Evolutionary conservation across 129 eudicot genomes (phyloP).

Genomic region (Solidago caesia): DNA sequence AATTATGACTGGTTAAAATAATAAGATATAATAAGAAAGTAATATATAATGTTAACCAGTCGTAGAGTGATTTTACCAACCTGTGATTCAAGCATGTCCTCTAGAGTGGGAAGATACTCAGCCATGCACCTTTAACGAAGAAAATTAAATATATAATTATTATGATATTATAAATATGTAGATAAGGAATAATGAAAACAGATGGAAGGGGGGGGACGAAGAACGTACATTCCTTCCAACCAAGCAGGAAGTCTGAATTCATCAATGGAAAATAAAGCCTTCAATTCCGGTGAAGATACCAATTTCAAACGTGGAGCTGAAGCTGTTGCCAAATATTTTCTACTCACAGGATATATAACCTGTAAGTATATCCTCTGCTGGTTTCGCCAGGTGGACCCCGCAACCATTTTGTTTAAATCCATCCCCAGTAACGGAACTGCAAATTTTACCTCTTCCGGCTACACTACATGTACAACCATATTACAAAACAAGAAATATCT

Average conservation of each 20-base stretch:
- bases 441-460: conserved; percentile 93
- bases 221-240: conserved; percentile 85
- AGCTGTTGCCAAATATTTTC: conserved; percentile 46
- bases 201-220: not conserved
- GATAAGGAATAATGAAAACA: not conserved
- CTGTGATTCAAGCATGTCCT: conserved; percentile 71
- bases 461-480: conserved; percentile 47
- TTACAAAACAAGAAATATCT: conserved; percentile 23
- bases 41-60: not conserved
- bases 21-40: not conserved
- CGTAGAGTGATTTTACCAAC: conserved; percentile 27
- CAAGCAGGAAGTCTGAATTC: conserved; percentile 89
- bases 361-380: conserved; percentile 85
- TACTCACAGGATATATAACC: conserved; percentile 83
- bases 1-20: not conserved
- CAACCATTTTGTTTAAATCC: conserved; percentile 74
- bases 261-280: conserved; percentile 69
- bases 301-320: conserved; percentile 84
- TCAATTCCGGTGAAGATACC: conserved; percentile 79
- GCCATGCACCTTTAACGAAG: conserved; percentile 84
- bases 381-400: conserved; percentile 69
- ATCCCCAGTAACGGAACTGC: conserved; percentile 77
- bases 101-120: conserved; percentile 87
- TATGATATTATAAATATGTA: not conserved
- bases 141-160: not conserved